Evolutionary conservation across 768 basidiomycete genomes (phyloP).

Genomic region (Chalciporus pseudorubinellus): DNA sequence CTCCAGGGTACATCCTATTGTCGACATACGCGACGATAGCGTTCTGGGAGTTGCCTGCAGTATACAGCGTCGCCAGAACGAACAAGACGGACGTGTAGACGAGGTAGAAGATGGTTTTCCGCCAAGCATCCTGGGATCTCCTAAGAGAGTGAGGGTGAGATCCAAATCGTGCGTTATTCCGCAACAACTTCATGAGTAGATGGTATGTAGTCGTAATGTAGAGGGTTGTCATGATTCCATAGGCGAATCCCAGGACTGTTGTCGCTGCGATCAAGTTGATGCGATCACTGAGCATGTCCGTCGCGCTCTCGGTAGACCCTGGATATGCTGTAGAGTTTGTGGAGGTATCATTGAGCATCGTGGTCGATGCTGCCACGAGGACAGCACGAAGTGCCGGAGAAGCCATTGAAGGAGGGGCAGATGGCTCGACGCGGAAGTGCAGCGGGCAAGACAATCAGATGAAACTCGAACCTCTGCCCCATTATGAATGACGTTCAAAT

Average conservation of each 20-base stretch:
- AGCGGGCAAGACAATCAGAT: slow-evolving; percentile 12
- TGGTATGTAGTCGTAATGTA: slow-evolving; percentile 18
- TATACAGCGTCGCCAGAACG: slow-evolving; percentile 26
- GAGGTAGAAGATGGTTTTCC: slow-evolving; percentile 27
- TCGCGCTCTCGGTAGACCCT: slow-evolving; percentile 2
- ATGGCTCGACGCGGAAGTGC: slow-evolving; percentile 7
- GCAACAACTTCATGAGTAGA: slow-evolving; percentile 21
- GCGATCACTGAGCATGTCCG: slow-evolving; percentile 20
- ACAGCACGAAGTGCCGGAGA: not conserved
- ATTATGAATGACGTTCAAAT: slow-evolving; percentile 24
- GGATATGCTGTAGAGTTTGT: slow-evolving; percentile 7
- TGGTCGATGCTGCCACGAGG: slow-evolving; percentile 7
- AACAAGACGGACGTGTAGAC: slow-evolving; percentile 28
- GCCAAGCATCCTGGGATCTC: slow-evolving; percentile 3
- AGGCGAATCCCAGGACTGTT: slow-evolving; percentile 20
- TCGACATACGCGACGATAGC: slow-evolving; percentile 30
- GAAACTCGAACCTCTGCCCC: slow-evolving; percentile 1
- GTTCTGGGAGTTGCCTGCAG: slow-evolving; percentile 27
- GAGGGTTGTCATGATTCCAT: slow-evolving; percentile 21
- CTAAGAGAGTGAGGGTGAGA: slow-evolving; percentile 6
- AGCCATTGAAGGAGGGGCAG: slow-evolving; percentile 1
- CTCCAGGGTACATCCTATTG: slow-evolving; percentile 27
- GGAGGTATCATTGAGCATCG: slow-evolving; percentile 7
- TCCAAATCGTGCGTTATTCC: slow-evolving; percentile 1
- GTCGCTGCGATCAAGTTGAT: slow-evolving; percentile 25